Evolutionary conservation across 805 yeast species (phyloP), one percentile per base, ranked within the genome.

Genomic region (Lachancea waltii): DNA sequence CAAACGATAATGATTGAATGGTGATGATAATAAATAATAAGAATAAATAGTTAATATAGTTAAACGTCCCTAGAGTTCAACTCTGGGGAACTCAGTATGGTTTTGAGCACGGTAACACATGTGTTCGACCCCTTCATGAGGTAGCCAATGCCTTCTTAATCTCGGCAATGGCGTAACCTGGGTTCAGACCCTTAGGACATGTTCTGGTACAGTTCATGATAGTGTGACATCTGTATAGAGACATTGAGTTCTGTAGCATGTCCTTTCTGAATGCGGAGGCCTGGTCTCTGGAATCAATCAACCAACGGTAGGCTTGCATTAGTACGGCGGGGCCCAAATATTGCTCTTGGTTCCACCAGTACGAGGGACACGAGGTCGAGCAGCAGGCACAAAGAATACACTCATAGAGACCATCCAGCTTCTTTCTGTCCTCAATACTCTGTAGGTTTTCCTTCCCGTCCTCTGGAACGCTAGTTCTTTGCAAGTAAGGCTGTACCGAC

Each of bases 291-390:
- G 95, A 82, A 67, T 92, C 98, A 45, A 87, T 78, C 73, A 92
- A 79, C 98, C 98, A 92, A 73, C 98, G 82, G 76, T 80, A 92
- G 40, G 97, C 97, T 74, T 92, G 98, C 96, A 92, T 85, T 65
- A 92, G 76, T 39, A 92, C 97, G 21, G 98, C 98, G 18, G 98
- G 98, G 41, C 98, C 98, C 54, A 92, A 72, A 69, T 92, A 92
- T 72, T 92, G 95, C 68, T 89, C 95, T 70, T 86, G 95, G 70
- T 92, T 92, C 98, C 98, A 92, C 98, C 98, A 92, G 76, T 92
- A 92, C 3, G 97, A 89, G 38, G 98, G 98, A 72, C 98, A 92
- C 14, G 97, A 81, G 36, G 98, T 92, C 24, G 97, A 89, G 68
- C 98, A 90, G 70, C 98, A 89, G 8, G 98, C 98, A 72, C 98